These are phyloP conservation scores for Butyriboletus loyo DNA, from an alignment of 768 basidiomycete genomes.

Conservation along the genomic window DNA sequence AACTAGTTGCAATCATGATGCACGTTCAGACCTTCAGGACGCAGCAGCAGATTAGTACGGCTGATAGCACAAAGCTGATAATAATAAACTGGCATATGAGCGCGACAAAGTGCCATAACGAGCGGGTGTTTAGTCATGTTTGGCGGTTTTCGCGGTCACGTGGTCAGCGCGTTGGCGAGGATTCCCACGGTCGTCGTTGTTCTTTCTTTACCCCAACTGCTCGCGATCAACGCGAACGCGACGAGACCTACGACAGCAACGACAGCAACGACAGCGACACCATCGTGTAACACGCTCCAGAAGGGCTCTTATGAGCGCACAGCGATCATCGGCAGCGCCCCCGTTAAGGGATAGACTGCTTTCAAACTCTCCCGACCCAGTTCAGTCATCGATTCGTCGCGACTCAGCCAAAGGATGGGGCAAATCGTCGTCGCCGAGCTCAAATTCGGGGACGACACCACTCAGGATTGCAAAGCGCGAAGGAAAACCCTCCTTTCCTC, in stretches of 20 bases:
- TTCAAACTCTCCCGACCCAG: slow-evolving; percentile 60
- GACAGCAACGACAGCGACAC: slow-evolving; percentile 8
- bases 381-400: slow-evolving; percentile 60
- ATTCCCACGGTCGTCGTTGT: slow-evolving; percentile 29
- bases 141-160: slow-evolving; percentile 26
- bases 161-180: slow-evolving; percentile 23
- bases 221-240: slow-evolving; percentile 10
- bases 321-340: slow-evolving; percentile 34
- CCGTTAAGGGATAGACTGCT: slow-evolving; percentile 58
- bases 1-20: too few relatives aligned
- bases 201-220: slow-evolving; percentile 10
- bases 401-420: slow-evolving; percentile 66
- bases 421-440: slow-evolving; percentile 37
- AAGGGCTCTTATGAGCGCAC: slow-evolving; percentile 29
- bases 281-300: not conserved
- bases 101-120: too few relatives aligned
- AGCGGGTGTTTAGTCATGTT: too few relatives aligned
- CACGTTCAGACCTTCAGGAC: not conserved
- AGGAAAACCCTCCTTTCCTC: slow-evolving; percentile 39
- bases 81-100: not conserved
- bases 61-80: too few relatives aligned
- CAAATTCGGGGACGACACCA: slow-evolving; percentile 48
- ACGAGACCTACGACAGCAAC: slow-evolving; percentile 20
- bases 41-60: not conserved
- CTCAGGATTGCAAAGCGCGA: slow-evolving; percentile 76